Evolutionary conservation across 2,329 filamentous ascomycete genomes (phyloP).

Genomic region (Didymellaceae sp.): DNA sequence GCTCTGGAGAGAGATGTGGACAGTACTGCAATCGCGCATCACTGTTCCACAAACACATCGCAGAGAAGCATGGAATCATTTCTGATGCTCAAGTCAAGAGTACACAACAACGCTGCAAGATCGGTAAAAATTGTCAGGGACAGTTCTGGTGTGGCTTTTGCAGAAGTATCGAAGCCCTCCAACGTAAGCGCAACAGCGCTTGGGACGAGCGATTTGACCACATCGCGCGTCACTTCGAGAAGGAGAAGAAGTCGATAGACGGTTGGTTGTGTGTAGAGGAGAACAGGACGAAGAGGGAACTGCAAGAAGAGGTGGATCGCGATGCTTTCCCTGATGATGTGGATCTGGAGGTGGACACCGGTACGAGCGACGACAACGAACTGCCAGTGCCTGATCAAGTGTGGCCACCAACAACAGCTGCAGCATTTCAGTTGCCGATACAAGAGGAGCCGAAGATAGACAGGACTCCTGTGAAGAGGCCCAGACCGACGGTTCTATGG

Average conservation of each 20-base stretch:
- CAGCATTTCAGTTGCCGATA: not conserved
- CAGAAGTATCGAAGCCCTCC: slow-evolving; percentile 59
- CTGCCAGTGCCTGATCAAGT: not conserved
- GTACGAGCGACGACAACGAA: not conserved
- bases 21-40: slow-evolving; percentile 65
- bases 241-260: slow-evolving; percentile 59
- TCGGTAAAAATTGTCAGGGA: slow-evolving; percentile 68
- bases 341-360: not conserved
- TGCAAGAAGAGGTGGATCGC: slow-evolving; percentile 27
- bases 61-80: slow-evolving; percentile 55
- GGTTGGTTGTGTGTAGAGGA: slow-evolving; percentile 62
- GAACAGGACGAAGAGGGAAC: slow-evolving; percentile 43
- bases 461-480: not conserved
- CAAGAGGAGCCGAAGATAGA: not conserved
- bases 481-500: not conserved
- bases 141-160: slow-evolving; percentile 93
- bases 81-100: slow-evolving; percentile 35
- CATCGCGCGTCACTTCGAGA: slow-evolving; percentile 75
- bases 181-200: slow-evolving; percentile 59
- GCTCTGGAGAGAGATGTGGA: slow-evolving; percentile 54
- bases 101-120: slow-evolving; percentile 61
- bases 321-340: slow-evolving; percentile 17
- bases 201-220: slow-evolving; percentile 72
- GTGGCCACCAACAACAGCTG: not conserved
- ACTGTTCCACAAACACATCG: slow-evolving; percentile 68